These are phyloP conservation scores for Ustulina deusta DNA, from an alignment of 2,329 filamentous ascomycete species.

Conservation along the genomic window DNA sequence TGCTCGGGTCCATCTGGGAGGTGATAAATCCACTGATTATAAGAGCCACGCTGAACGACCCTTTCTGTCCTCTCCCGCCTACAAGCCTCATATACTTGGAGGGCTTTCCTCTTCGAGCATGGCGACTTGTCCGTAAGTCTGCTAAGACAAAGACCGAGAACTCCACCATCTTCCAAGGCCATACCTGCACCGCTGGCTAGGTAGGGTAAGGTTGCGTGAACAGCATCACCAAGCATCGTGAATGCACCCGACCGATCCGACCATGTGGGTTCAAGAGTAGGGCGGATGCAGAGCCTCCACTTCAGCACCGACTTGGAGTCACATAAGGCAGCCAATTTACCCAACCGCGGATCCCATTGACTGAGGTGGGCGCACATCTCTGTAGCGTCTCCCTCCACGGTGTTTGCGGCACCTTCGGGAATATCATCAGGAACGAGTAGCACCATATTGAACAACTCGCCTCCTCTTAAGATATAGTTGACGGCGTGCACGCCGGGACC, in stretches of 20 bases:
- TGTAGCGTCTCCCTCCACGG: conserved; percentile 49
- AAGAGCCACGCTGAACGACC: conserved; percentile 70
- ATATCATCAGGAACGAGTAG: conserved; percentile 64
- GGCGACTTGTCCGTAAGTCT: conserved; percentile 57
- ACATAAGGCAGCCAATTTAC: conserved; percentile 68
- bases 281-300: conserved; percentile 54
- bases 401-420: conserved; percentile 56
- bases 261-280: conserved; percentile 60
- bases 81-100: conserved; percentile 67
- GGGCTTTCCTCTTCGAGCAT: conserved; percentile 51
- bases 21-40: conserved; percentile 72
- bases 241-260: conserved; percentile 66
- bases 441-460: conserved; percentile 64
- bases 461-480: conserved; percentile 62
- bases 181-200: conserved; percentile 68
- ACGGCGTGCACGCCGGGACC: conserved; percentile 65
- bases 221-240: conserved; percentile 69
- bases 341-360: conserved; percentile 68
- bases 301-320: conserved; percentile 64
- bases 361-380: conserved; percentile 62
- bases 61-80: conserved; percentile 69
- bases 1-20: conserved; percentile 70
- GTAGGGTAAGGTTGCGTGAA: conserved; percentile 72
- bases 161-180: conserved; percentile 68
- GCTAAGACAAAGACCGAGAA: conserved; percentile 61